A percentile compares a stretch with the other conserved stretches of the same genome.
These are phyloP conservation scores for Piedraia hortae DNA, from an alignment of 2,329 filamentous ascomycete genomes.

Conservation along the genomic window DNA sequence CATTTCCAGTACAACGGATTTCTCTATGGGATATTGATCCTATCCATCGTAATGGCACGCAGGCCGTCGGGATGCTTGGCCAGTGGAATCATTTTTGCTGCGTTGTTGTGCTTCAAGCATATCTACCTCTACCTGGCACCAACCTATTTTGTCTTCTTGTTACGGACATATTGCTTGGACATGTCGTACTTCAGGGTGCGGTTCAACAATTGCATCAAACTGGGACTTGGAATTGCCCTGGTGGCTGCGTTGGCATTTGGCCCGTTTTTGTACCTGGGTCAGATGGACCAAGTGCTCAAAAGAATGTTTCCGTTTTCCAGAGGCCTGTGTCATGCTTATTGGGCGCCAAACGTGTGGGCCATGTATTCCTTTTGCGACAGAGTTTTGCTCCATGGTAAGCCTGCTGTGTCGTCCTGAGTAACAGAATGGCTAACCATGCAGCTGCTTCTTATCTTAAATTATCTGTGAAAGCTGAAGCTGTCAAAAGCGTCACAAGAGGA, in stretches of 20 bases:
- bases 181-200: conserved; percentile 49
- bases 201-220: conserved; percentile 56
- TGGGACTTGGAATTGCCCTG: conserved; percentile 41
- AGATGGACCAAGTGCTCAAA: conserved; percentile 51
- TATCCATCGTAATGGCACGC: conserved; percentile 62
- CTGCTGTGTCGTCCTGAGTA: background rate
- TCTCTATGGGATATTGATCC: conserved; percentile 69
- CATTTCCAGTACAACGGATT: conserved; percentile 98
- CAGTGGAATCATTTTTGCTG: conserved; percentile 63
- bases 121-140: conserved; percentile 93
- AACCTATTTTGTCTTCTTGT: conserved; percentile 79
- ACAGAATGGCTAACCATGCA: conserved; percentile 15
- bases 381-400: conserved; percentile 48
- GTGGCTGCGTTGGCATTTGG: conserved; percentile 67
- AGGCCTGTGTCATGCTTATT: conserved; percentile 89
- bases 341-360: conserved; percentile 93
- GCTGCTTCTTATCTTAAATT: conserved; percentile 63
- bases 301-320: conserved; percentile 82
- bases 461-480: conserved; percentile 40
- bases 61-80: conserved; percentile 44
- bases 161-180: conserved; percentile 71
- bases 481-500: conserved; percentile 75
- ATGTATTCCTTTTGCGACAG: conserved; percentile 83
- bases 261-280: conserved; percentile 56
- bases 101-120: conserved; percentile 79